Evolutionary conservation across 108 stramenopile genomes (phyloP).

Genomic region (Ochromonas danica): DNA sequence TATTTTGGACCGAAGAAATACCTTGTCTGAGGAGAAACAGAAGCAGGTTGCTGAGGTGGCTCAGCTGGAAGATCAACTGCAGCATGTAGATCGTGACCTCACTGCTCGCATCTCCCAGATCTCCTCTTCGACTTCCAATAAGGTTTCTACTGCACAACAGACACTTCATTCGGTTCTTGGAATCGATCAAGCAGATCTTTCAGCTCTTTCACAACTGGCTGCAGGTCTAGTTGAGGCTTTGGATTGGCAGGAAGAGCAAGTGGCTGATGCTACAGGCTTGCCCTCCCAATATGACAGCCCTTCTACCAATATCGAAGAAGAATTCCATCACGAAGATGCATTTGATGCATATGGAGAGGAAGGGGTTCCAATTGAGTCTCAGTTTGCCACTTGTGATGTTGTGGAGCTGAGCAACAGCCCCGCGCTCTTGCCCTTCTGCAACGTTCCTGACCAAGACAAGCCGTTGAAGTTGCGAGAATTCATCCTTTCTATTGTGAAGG

Average conservation of each 20-base stretch:
- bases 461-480: too few relatives aligned
- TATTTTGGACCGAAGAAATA: background rate
- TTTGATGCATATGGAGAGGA: background rate
- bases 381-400: too few relatives aligned
- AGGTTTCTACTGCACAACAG: background rate
- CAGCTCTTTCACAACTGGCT: background rate
- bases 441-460: too few relatives aligned
- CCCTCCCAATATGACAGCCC: too few relatives aligned
- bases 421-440: too few relatives aligned
- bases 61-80: background rate
- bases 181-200: background rate
- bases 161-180: background rate
- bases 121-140: background rate
- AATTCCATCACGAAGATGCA: background rate
- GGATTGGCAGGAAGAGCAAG: background rate
- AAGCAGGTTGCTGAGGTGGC: background rate
- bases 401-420: too few relatives aligned
- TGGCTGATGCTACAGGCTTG: background rate
- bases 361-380: background rate
- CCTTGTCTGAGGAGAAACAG: background rate
- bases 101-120: background rate
- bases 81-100: background rate
- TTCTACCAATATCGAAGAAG: background rate
- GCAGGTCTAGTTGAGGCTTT: background rate
- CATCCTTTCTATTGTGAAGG: too few relatives aligned